Evolutionary conservation across 306 rosid genomes (phyloP).

Genomic region (Adenanthera pavonina): DNA sequence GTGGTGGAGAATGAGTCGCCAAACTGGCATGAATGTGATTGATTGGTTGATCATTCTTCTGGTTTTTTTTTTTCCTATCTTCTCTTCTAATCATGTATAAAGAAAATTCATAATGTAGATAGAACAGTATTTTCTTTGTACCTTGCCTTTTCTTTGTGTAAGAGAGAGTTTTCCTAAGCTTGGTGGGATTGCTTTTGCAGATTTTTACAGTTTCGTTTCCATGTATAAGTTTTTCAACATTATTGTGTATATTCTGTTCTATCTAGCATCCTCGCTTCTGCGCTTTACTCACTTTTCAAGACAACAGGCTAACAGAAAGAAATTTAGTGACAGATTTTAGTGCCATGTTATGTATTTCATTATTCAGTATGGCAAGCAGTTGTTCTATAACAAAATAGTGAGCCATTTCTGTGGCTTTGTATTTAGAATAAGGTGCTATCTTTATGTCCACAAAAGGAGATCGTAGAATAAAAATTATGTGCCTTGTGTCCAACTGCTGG

Average conservation of each 20-base stretch:
- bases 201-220: constrained; percentile 20
- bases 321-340: background rate
- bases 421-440: background rate
- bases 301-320: background rate
- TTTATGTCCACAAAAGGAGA: too few relatives aligned
- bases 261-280: background rate
- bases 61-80: background rate
- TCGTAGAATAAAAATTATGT: too few relatives aligned
- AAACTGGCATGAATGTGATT: constrained; percentile 45
- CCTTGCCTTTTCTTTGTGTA: constrained; percentile 25
- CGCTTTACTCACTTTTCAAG: background rate
- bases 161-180: constrained; percentile 26
- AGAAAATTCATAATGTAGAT: constrained; percentile 43
- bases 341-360: too few relatives aligned
- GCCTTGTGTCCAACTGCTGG: too few relatives aligned
- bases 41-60: constrained; percentile 44
- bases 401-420: background rate
- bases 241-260: background rate
- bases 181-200: constrained; percentile 26
- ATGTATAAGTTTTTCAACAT: constrained; percentile 2
- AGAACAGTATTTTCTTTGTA: constrained; percentile 26
- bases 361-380: background rate
- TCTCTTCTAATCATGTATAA: constrained; percentile 39
- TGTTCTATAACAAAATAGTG: background rate
- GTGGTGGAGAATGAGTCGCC: constrained; percentile 32